phyloP scores from a whole-genome alignment of 1,284 basidiomycete genomes.

The Moesziomyces globuligerus region DNA sequence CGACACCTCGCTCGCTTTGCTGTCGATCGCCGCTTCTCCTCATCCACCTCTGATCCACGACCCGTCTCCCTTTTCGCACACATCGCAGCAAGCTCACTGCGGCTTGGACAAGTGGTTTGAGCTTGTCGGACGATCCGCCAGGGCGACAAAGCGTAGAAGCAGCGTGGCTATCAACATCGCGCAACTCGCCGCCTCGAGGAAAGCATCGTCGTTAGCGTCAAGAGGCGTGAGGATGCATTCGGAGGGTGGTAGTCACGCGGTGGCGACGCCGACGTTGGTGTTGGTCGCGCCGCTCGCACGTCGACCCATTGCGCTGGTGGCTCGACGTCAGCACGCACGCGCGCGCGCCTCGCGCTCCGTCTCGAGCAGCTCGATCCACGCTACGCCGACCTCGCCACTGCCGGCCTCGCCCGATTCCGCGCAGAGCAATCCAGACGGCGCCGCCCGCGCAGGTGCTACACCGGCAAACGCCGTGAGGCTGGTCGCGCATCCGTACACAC shows the following conservation, averaged over 20 bases:
- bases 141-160: too few species aligned
- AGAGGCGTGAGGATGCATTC: too few species aligned
- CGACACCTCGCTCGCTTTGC: too few species aligned
- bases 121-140: too few species aligned
- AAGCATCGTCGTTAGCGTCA: too few species aligned
- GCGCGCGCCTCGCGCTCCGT: conserved; percentile 25
- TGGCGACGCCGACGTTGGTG: conserved; percentile 23
- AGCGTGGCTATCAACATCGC: too few species aligned
- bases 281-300: conserved; percentile 46
- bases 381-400: background rate
- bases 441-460: background rate
- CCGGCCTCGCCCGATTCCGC: background rate
- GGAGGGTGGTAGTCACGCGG: conserved; percentile 11
- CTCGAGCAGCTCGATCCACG: background rate
- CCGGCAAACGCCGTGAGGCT: conserved; percentile 2
- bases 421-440: conserved; percentile 5
- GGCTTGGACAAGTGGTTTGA: too few species aligned
- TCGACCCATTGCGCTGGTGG: conserved; percentile 43
- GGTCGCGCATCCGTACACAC: conserved; percentile 29
- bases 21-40: too few species aligned
- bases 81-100: too few species aligned
- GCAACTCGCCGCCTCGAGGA: too few species aligned
- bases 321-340: conserved; percentile 31
- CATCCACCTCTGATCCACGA: too few species aligned
- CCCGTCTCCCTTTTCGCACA: too few species aligned